Conservation (phyloP, 148 eudicot species). For the Tetragonia tetragonoides region DNA sequence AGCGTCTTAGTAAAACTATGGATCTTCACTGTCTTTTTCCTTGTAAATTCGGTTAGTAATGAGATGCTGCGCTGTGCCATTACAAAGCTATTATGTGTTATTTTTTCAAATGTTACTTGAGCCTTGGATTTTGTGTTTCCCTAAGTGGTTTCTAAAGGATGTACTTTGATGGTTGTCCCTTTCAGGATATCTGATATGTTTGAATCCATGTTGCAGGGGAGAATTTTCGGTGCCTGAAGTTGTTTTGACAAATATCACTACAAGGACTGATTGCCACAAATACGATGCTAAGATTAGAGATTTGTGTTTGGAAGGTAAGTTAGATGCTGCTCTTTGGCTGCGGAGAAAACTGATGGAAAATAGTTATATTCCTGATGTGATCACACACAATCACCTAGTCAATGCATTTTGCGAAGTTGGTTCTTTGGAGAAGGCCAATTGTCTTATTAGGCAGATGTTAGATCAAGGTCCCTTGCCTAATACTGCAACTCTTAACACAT, state of each 20-base stretch:
- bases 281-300: conserved; percentile 39
- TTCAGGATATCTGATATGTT: background rate
- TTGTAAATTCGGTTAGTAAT: background rate
- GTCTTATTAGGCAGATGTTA: conserved; percentile 61
- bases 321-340: conserved; percentile 54
- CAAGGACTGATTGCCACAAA: conserved; percentile 25
- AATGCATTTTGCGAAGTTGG: conserved; percentile 65
- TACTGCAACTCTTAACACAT: conserved; percentile 63
- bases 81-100: background rate
- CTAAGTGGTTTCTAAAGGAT: conserved; percentile 1
- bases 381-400: conserved; percentile 66
- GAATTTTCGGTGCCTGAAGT: conserved; percentile 35
- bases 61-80: background rate
- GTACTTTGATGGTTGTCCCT: conserved; percentile 1
- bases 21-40: background rate
- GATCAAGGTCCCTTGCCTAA: conserved; percentile 55
- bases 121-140: background rate
- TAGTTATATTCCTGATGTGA: conserved; percentile 47
- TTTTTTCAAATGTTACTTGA: background rate
- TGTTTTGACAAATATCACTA: conserved; percentile 15
- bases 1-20: background rate
- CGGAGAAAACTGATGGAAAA: conserved; percentile 43
- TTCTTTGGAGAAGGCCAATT: conserved; percentile 55
- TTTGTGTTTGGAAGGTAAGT: conserved; percentile 60
- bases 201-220: conserved; percentile 44